Conservation (phyloP, 129 eudicot genomes). For the Centrapalus pauciflorus region DNA sequence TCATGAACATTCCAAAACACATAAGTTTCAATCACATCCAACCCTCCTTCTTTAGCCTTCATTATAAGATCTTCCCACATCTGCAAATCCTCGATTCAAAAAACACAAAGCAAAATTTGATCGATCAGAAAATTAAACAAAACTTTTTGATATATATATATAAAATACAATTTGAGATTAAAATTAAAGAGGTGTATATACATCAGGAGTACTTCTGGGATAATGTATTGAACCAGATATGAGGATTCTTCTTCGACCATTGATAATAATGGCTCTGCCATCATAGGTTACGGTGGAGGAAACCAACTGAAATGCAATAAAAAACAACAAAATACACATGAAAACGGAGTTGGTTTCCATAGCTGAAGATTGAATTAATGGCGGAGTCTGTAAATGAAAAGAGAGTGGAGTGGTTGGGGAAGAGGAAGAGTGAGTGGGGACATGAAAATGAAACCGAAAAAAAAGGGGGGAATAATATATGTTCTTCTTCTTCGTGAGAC, state of each 20-base stretch:
- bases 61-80: slow-evolving; percentile 97
- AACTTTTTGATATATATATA: too few species aligned
- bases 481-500: slow-evolving; percentile 17
- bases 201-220: slow-evolving; percentile 98
- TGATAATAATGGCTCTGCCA: slow-evolving; percentile 63
- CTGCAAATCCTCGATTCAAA: slow-evolving; percentile 41
- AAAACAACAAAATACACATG: slow-evolving; percentile 34
- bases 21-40: slow-evolving; percentile 90
- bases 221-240: slow-evolving; percentile 96
- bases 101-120: background rate
- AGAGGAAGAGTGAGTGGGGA: slow-evolving; percentile 28
- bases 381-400: slow-evolving; percentile 1
- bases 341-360: slow-evolving; percentile 41
- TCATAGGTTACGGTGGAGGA: slow-evolving; percentile 73
- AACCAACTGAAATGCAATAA: slow-evolving; percentile 30
- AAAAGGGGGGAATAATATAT: slow-evolving; percentile 7
- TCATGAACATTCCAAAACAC: slow-evolving; percentile 98
- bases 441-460: slow-evolving; percentile 12
- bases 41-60: slow-evolving; percentile 95
- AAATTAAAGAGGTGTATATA: too few species aligned
- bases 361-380: background rate
- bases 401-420: slow-evolving; percentile 30
- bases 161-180: background rate
- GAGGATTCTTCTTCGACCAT: slow-evolving; percentile 83
- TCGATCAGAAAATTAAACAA: background rate